A percentile compares a stretch with the other conserved stretches of the same genome.
These are phyloP conservation scores for Tympanopsis confertula DNA, from an alignment of 2,329 filamentous ascomycete species.

Conservation along the genomic window DNA sequence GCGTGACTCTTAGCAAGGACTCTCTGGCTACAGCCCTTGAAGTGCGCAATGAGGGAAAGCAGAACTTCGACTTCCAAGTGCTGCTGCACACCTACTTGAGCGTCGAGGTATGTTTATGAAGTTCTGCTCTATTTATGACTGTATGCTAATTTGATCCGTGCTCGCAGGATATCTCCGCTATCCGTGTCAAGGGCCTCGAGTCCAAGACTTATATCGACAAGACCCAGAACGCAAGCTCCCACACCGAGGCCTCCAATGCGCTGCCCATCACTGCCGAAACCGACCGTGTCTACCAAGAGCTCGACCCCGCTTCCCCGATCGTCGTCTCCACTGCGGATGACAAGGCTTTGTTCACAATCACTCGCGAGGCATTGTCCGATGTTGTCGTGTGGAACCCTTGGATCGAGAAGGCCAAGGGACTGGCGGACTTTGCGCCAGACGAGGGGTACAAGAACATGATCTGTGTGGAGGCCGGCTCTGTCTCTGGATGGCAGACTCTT, in stretches of 20 bases:
- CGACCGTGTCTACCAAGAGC: conserved; percentile 48
- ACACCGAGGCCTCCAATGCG: conserved; percentile 37
- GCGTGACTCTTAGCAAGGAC: no score
- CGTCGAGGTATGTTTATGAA: no score
- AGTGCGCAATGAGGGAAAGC: no score
- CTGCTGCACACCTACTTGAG: no score
- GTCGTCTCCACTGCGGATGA: conserved; percentile 28
- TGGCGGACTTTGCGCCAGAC: conserved; percentile 54
- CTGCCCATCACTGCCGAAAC: conserved; percentile 45
- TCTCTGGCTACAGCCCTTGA: no score
- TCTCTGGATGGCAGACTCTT: conserved; percentile 47
- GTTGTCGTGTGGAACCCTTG: conserved; percentile 62
- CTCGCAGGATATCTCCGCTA: conserved; percentile 51
- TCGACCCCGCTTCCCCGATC: conserved; percentile 30
- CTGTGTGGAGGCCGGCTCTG: conserved; percentile 55
- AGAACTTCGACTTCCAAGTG: no score
- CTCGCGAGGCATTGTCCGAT: conserved; percentile 47
- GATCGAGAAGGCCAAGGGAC: conserved; percentile 50
- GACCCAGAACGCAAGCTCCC: conserved; percentile 30
- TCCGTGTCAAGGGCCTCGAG: conserved; percentile 44
- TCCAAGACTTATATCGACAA: conserved; percentile 52
- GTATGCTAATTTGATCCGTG: no score
- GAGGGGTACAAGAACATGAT: conserved; percentile 58
- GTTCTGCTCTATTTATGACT: no score
- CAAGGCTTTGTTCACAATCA: conserved; percentile 44